Conservation (phyloP, 1,284 basidiomycete species). For the Gomphus bonarii region DNA sequence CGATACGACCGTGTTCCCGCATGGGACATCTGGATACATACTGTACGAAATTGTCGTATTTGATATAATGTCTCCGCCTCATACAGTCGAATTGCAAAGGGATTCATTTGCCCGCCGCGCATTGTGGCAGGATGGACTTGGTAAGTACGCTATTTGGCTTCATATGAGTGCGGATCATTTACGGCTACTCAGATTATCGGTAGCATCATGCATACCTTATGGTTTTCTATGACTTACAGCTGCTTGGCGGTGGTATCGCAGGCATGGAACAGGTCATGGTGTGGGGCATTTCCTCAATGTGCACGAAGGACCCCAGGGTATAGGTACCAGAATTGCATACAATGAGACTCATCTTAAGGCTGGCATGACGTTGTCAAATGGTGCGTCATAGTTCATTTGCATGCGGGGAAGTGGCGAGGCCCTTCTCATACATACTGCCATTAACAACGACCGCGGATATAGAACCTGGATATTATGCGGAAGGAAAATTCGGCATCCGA, state of each 20-base stretch:
- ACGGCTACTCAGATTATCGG: slow-evolving; percentile 23
- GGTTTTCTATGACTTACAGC: slow-evolving; percentile 2
- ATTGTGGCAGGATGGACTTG: slow-evolving; percentile 88
- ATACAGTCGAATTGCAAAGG: slow-evolving; percentile 28
- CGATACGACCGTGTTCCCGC: slow-evolving; percentile 80
- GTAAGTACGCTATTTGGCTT: slow-evolving; percentile 27
- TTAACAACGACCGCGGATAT: neutral
- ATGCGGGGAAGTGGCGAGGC: neutral
- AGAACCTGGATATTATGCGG: slow-evolving; percentile 92
- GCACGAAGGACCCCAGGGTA: slow-evolving; percentile 88
- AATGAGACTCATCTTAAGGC: slow-evolving; percentile 64
- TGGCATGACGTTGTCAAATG: slow-evolving; percentile 88
- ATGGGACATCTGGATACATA: slow-evolving; percentile 65
- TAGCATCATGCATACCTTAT: slow-evolving; percentile 35
- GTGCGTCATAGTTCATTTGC: slow-evolving; percentile 21
- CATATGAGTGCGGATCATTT: neutral
- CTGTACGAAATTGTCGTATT: slow-evolving; percentile 17
- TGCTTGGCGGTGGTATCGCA: slow-evolving; percentile 16
- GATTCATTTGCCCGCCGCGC: slow-evolving; percentile 80
- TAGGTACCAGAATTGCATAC: slow-evolving; percentile 68
- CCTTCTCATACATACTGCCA: neutral
- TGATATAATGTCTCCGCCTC: neutral
- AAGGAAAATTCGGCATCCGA: slow-evolving; percentile 87
- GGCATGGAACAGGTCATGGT: slow-evolving; percentile 90
- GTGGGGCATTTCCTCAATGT: slow-evolving; percentile 91